Evolutionary conservation across 129 eudicot species (phyloP), one percentile per base, ranked within the genome.

Genomic region (Chrysanthemum seticuspe): DNA sequence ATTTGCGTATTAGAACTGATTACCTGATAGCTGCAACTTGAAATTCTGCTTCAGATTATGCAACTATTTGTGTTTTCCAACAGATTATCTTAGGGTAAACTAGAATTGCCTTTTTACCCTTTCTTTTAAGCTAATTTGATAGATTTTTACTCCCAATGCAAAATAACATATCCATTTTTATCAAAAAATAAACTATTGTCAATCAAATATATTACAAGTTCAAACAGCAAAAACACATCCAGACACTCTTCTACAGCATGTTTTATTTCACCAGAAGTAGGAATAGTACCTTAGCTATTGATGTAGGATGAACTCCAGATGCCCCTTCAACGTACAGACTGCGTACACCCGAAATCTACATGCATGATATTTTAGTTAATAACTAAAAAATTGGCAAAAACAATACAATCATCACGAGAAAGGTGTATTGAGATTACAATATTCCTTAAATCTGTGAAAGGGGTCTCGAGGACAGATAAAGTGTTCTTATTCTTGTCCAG

Each of bases 291-390:
- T 93, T 93, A 59, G 98, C 97, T 75, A 93, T 83, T 75, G 97
- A 90, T 51, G 70, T 71, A 18, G 98, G 97, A 83, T 82, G 84
- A 77, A 84, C 81, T 60, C 86, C 96, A 80, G 98, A 93, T 76
- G 97, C 98, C 40, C 97, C 98, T 79, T 90, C 98, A 68, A 93
- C 81, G 65, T 86, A 93, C 65, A 93, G 60, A 78, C 88, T 83
- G 54, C 56, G 65, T 56, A 10, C 50, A 61, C 90, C 88, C 53
- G 85, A 82, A 31, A 78, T 79, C 98, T 93, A 80, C 77, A 85
- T 60, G 78, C 49, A 68, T 49, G 23, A 68, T 18, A 10, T 13
- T 62, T 29, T 29, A 62, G 44, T 29, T 59, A 64, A 61, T 52
- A 61, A 59, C 1, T 2, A 50, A 49, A 67, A 52, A 73, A 56